A percentile compares a stretch with the other conserved stretches of the same genome.
Conservation (phyloP, 139 green algal species). For the Haematococcus lacustris region DNA sequence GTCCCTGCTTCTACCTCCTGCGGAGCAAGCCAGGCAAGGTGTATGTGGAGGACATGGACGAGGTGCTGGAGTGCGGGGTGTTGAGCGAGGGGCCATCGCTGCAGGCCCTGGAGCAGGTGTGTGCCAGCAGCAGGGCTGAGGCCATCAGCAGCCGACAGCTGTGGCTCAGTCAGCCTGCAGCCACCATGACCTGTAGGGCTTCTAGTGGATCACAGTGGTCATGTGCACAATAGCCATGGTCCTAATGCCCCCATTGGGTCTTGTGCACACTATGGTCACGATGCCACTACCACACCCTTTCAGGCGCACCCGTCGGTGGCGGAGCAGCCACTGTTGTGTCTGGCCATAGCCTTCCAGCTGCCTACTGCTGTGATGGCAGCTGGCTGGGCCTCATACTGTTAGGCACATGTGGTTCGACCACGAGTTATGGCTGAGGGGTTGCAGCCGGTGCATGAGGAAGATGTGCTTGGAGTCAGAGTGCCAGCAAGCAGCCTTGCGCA, state of each 20-base stretch:
- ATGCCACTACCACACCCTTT: background rate
- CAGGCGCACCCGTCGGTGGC: no score
- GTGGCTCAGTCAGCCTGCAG: background rate
- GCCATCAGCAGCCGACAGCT: background rate
- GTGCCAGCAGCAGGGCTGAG: background rate
- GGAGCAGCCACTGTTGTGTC: no score
- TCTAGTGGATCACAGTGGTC: background rate
- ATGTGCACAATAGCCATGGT: background rate
- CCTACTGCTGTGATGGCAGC: no score
- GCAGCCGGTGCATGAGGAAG: no score
- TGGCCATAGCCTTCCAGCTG: no score
- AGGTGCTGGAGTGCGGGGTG: constrained; percentile 46
- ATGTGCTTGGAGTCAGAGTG: no score
- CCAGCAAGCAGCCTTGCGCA: no score
- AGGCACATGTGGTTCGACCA: no score
- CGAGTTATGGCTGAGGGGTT: no score
- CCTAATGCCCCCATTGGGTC: background rate
- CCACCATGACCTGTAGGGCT: background rate
- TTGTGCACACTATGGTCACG: background rate
- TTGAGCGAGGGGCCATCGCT: constrained; percentile 49
- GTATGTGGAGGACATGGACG: constrained; percentile 32
- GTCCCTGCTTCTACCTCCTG: constrained; percentile 36
- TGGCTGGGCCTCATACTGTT: no score
- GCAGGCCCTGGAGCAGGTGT: constrained; percentile 44
- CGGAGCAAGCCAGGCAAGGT: constrained; percentile 18